phyloP scores from a whole-genome alignment of 176 grass and related monocot genomes.

The Olyra latifolia region DNA sequence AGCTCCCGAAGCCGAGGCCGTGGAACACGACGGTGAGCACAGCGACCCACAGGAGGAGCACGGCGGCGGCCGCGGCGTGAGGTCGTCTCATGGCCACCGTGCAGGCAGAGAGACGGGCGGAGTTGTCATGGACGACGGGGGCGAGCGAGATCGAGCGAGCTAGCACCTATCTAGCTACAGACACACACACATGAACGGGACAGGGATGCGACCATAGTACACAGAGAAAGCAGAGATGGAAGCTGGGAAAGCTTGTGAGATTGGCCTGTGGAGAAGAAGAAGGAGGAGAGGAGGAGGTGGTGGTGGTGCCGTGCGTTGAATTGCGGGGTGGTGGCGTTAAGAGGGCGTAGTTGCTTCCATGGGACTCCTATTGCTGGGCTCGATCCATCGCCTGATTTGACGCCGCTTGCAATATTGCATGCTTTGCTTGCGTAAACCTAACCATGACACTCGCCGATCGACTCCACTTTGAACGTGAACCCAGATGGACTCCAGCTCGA shows the following conservation, averaged over 20 bases:
- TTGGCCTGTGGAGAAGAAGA: neutral
- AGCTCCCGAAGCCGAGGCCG: neutral
- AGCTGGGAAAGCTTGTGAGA: neutral
- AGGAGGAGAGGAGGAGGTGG: neutral
- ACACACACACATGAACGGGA: neutral
- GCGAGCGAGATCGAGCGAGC: neutral
- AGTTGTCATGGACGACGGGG: conserved; percentile 34
- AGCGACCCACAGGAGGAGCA: conserved; percentile 61
- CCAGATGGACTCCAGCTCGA: conserved; percentile 7
- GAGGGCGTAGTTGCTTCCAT: conserved; percentile 57
- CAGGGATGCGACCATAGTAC: neutral
- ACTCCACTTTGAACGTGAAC: no score
- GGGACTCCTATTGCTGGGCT: conserved; percentile 60
- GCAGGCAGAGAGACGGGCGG: neutral
- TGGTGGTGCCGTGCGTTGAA: conserved; percentile 8
- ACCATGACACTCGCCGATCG: neutral
- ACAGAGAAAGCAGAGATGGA: neutral
- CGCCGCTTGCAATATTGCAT: no score
- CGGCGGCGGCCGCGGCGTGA: neutral
- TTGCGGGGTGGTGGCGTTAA: conserved; percentile 33
- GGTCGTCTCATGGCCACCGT: conserved; percentile 63
- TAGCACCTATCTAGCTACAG: neutral
- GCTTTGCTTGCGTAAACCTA: conserved; percentile 20
- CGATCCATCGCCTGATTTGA: conserved; percentile 13
- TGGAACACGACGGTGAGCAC: conserved; percentile 64